Evolutionary conservation across 768 basidiomycete genomes (phyloP), one percentile per base, ranked within the genome.

Genomic region (Chalciporus sphaerocephalus): DNA sequence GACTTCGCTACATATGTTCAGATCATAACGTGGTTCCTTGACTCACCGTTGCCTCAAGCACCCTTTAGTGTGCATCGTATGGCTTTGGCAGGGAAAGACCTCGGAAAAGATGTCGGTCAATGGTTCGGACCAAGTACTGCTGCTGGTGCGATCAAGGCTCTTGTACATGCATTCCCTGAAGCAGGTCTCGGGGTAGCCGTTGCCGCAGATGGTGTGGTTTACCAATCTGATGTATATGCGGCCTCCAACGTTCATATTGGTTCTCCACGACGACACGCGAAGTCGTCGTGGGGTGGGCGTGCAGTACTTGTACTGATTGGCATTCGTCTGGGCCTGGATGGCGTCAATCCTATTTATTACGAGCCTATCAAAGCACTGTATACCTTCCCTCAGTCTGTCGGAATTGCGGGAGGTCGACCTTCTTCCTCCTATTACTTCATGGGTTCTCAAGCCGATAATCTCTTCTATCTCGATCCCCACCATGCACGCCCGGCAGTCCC

Each of bases 361-460:
- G 87, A 94, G 23, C 83, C 85, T 41, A 72, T 89, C 63, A 88
- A 87, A 74, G 73, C 78, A 20, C 64, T 97, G 24, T 97, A 93
- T 62, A 89, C 87, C 0, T 92, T 93, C 66, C 94, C 94, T 0
- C 95, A 98, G 68, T 91, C 87, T 2, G 87, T 96, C 28, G 96
- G 95, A 32, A 98, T 99, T 43, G 93, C 95, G 0, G 95, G 96
- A 30, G 95, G 95, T 2, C 79, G 96, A 17, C 96, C 95, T 0
- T 89, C 89, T n/a, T 93, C 91, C 0, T 96, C 93, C 0, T 98
- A 96, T 65, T 99, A 98, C 66, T 99, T 99, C 60, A 89, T 99
- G 38, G 95, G 92, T 13, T 77, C 85, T 0, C 95, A 99, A 61
- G 86, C 83, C 3, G 87, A 93, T 52, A 87, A 82, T 39, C 75